A percentile compares a stretch with the other conserved stretches of the same genome.
Evolutionary conservation across 805 yeast genomes (phyloP).

Genomic region (Hanseniaspora valbyensis): DNA sequence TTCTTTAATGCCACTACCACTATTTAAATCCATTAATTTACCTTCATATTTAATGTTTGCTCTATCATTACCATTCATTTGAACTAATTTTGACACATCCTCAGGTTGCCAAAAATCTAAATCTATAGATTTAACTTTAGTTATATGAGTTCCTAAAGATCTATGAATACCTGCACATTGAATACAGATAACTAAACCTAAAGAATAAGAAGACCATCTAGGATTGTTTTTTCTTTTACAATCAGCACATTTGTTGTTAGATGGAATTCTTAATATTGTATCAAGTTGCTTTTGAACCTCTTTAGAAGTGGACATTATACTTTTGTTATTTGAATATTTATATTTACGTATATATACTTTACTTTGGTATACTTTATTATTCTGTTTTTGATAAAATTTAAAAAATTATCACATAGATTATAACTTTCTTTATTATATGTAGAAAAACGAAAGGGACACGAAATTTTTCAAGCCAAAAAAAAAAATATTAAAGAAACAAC

Average conservation of each 20-base stretch:
- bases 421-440: too few species aligned
- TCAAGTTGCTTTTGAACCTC: slow-evolving; percentile 43
- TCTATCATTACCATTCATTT: slow-evolving; percentile 66
- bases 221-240: slow-evolving; percentile 86
- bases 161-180: slow-evolving; percentile 94
- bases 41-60: slow-evolving; percentile 82
- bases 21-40: slow-evolving; percentile 32
- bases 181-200: slow-evolving; percentile 87
- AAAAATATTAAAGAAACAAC: too few species aligned
- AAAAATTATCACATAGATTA: too few species aligned
- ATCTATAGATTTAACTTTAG: slow-evolving; percentile 86
- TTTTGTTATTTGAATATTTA: too few species aligned
- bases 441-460: too few species aligned
- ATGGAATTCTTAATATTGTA: slow-evolving; percentile 62
- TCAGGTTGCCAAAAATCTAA: slow-evolving; percentile 94
- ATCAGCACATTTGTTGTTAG: slow-evolving; percentile 77
- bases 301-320: slow-evolving; percentile 20
- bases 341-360: neutral
- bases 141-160: slow-evolving; percentile 89
- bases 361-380: neutral
- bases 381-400: too few species aligned
- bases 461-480: too few species aligned
- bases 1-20: slow-evolving; percentile 36
- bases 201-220: slow-evolving; percentile 94
- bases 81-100: slow-evolving; percentile 67